Conservation (phyloP, 495 filamentous ascomycete species). For the Amorphotheca resinae region DNA sequence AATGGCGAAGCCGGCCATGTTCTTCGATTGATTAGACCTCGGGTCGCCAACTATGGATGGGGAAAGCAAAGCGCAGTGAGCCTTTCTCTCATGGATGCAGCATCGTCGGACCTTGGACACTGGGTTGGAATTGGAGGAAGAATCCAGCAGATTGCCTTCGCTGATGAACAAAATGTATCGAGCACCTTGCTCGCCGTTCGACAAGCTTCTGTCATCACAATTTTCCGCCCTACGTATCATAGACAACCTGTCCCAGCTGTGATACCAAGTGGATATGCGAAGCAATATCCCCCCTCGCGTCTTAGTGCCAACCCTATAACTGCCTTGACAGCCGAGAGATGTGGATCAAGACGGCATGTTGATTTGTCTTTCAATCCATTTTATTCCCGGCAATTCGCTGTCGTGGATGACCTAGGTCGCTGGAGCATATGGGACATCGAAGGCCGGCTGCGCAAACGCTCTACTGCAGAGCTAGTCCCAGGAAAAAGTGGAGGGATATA, state of each 20-base stretch:
- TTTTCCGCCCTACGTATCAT: constrained; percentile 43
- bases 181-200: constrained; percentile 52
- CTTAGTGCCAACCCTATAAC: constrained; percentile 51
- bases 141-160: constrained; percentile 57
- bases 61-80: constrained; percentile 23
- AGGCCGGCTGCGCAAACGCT: background rate
- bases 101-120: constrained; percentile 32
- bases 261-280: background rate
- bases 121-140: constrained; percentile 44
- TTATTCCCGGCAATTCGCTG: constrained; percentile 45
- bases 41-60: constrained; percentile 35
- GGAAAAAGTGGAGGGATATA: constrained; percentile 14
- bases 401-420: constrained; percentile 57
- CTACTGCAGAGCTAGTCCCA: background rate
- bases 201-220: constrained; percentile 37
- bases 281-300: constrained; percentile 28
- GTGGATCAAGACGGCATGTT: constrained; percentile 47
- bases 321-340: constrained; percentile 38
- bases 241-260: background rate
- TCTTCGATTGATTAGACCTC: constrained; percentile 34
- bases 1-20: constrained; percentile 38
- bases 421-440: constrained; percentile 69
- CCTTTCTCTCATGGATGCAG: constrained; percentile 28
- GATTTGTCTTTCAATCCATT: constrained; percentile 74
- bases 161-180: constrained; percentile 33